A percentile compares a stretch with the other conserved stretches of the same genome.
Conservation (phyloP, 805 yeast genomes). For the Kuraishia hungarica region DNA sequence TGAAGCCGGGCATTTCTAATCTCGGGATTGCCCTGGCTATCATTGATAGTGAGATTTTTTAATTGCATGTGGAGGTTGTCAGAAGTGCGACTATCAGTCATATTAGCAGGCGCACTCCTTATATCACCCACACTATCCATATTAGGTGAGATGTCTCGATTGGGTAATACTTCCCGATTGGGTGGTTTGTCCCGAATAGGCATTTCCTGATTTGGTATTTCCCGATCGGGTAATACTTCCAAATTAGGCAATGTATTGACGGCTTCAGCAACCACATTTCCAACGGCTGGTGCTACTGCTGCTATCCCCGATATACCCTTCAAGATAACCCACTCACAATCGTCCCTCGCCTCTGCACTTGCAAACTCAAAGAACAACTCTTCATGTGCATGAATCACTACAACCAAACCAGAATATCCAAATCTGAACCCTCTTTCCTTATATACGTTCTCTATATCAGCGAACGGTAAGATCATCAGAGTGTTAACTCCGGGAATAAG, state of each 20-base stretch:
- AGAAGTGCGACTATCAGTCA: no score
- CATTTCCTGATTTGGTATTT: not conserved
- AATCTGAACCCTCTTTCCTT: conserved; percentile 63
- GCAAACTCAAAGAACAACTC: conserved; percentile 74
- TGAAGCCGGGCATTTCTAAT: conserved; percentile 41
- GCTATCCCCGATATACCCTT: conserved; percentile 35
- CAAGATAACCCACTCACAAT: conserved; percentile 49
- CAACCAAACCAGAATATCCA: conserved; percentile 61
- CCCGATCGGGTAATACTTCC: conserved; percentile 8
- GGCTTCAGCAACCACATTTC: conserved; percentile 3
- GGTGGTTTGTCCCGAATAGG: not conserved
- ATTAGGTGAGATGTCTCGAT: no score
- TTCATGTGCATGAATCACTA: conserved; percentile 67
- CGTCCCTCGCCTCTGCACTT: conserved; percentile 57
- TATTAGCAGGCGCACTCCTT: no score
- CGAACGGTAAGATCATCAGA: conserved; percentile 73
- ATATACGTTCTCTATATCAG: conserved; percentile 61
- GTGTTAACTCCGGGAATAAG: conserved; percentile 71
- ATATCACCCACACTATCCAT: no score
- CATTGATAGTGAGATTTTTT: not conserved
- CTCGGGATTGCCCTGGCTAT: conserved; percentile 2
- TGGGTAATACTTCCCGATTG: no score
- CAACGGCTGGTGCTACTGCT: conserved; percentile 15
- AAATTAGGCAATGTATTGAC: not conserved
- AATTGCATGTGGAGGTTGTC: not conserved